Base-by-base conservation (phyloP, 257 asterid genomes). In the Solanum piurae region DNA sequence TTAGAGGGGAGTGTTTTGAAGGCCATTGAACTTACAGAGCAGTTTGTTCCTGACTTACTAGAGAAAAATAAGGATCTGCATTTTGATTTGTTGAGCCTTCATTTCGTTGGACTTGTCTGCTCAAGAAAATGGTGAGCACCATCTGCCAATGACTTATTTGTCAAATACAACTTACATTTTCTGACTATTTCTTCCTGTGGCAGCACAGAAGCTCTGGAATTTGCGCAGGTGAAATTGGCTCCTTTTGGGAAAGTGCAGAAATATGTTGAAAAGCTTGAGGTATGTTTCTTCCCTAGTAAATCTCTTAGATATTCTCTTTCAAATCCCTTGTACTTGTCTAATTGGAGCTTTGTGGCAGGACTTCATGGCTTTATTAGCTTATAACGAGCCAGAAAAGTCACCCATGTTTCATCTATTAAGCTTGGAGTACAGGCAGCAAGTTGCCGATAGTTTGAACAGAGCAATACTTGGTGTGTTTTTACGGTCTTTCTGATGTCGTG, bases 191-290 rank as follows among this genome's bases (percentile, higher is more conserved):
- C 46, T 89, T 83, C 55, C 58, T 90, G 85, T 93, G 89, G 92
- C 99, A 97, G 99, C 93, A 92, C 91, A 40, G 98, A 97, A 93
- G 99, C 99, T 80, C 89, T 97, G 84, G 94, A 89, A 89, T 97
- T 95, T 90, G 99, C 99, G 29, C 97, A 93, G 83, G 88, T 93
- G 85, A 93, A 95, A 87, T 89, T 95, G 88, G 91, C 95, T 84
- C 94, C 98, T 89, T 97, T 95, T 16, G 98, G 97, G 38, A 95
- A 93, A 89, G 95, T 92, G 86, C 95, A 94, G 92, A 93, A 92
- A 92, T 93, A 92, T 75, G 94, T 95, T 58, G 89, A 91, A 87
- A 95, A 95, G 86, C 94, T 97, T 89, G 96, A 95, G 88, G 99
- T 97, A 92, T 74, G 94, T 91, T 58, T 79, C 87, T 62, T 55